A percentile compares a stretch with the other conserved stretches of the same genome.
Evolutionary conservation across 2,329 filamentous ascomycete genomes (phyloP).

Genomic region (Aspergillus ochraceus): DNA sequence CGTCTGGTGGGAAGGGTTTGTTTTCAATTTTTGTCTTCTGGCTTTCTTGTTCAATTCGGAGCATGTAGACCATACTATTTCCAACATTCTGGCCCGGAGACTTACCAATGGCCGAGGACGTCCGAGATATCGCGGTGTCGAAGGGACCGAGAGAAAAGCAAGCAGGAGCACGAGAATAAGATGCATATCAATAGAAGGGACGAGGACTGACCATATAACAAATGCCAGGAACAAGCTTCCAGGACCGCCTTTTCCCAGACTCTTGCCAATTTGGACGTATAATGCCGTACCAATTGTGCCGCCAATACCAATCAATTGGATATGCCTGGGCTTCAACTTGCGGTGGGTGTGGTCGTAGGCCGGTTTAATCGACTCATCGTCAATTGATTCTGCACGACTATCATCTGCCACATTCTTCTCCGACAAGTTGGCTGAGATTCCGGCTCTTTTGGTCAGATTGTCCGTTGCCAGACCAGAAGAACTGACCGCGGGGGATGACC

Average conservation of each 20-base stretch:
- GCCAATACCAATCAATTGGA: conserved; percentile 50
- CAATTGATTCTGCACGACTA: conserved; percentile 22
- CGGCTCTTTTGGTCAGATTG: conserved; percentile 12
- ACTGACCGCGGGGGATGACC: conserved; percentile 9
- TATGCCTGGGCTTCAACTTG: conserved; percentile 46
- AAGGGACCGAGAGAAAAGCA: conserved; percentile 6
- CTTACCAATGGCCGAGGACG: conserved; percentile 1
- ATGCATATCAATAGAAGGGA: background rate
- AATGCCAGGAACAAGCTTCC: conserved; percentile 47
- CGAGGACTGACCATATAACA: conserved; percentile 44
- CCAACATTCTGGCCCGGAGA: background rate
- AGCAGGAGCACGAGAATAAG: background rate
- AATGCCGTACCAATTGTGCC: conserved; percentile 47
- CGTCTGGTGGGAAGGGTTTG: background rate
- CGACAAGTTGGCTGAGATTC: conserved; percentile 7
- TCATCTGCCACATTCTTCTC: conserved; percentile 21
- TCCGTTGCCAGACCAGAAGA: conserved; percentile 13
- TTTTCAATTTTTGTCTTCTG: background rate
- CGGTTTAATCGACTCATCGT: conserved; percentile 25
- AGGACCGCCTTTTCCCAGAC: conserved; percentile 43
- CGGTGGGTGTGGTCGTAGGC: conserved; percentile 38
- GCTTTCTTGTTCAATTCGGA: background rate
- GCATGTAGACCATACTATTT: background rate
- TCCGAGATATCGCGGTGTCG: conserved; percentile 6
- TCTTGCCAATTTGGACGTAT: conserved; percentile 45